phyloP scores from a whole-genome alignment of 305 asterid genomes.

The Solanum hybrid region DNA sequence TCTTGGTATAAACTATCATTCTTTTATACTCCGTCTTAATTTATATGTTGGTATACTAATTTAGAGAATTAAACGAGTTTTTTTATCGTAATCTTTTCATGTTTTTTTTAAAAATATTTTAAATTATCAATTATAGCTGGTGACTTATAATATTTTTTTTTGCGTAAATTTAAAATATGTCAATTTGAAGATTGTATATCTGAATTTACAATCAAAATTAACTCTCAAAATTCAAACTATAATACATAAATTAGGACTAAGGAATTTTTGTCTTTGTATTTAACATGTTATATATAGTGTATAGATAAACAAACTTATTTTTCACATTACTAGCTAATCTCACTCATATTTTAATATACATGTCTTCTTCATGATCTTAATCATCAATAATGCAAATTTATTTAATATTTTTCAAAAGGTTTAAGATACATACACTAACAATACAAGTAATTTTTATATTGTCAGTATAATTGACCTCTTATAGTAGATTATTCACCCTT shows the following conservation, averaged over 20 bases:
- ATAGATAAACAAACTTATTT: not conserved
- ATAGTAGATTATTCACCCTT: not conserved
- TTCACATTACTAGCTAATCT: not conserved
- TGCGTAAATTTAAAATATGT: not conserved
- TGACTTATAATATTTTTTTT: not conserved
- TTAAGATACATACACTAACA: too few relatives aligned
- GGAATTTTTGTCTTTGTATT: not conserved
- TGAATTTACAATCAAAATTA: rapidly evolving
- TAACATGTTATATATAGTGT: not conserved
- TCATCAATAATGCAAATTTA: not conserved
- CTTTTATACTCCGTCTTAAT: not conserved
- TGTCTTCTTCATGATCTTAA: not conserved
- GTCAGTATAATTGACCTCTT: not conserved
- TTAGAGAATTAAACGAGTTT: rapidly evolving
- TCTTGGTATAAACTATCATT: not conserved
- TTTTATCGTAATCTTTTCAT: not conserved
- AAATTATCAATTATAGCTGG: not conserved
- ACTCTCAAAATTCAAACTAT: not conserved
- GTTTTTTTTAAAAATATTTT: not conserved
- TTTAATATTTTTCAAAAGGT: not conserved
- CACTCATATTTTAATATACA: not conserved
- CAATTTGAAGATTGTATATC: not conserved
- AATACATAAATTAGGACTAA: not conserved
- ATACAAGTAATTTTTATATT: too few relatives aligned
- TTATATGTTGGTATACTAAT: not conserved